Evolutionary conservation across 495 filamentous ascomycete species (phyloP), one percentile per base, ranked within the genome.

Genomic region (Podospora appendiculata): DNA sequence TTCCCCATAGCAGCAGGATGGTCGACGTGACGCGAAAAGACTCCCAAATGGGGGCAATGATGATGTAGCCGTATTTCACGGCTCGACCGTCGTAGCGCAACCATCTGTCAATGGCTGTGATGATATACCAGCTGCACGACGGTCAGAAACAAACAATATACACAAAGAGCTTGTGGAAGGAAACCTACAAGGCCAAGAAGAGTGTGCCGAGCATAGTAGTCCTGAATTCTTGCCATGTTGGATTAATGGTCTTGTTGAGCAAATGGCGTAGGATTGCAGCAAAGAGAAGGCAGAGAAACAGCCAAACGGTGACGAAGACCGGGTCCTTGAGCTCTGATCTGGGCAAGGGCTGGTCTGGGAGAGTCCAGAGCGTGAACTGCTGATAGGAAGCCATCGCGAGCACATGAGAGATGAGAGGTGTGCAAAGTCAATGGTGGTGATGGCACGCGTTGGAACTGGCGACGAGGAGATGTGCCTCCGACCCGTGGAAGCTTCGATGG

Each of bases 1-100:
- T 60, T 1, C 50, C 57, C 53, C 50, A 60, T 33, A 57, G 50
- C 12, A 47, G 17, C 8, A 36, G 33, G 19, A 60, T 48, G 10
- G 39, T 42, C 9, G 53, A 53, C 5, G 41, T 14, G 38, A 60
- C 42, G 9, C 43, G 57, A 2, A 51, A 13, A 9, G 18, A 8
- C 18, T 60, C 18, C 0, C 18, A 16, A 0, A 57, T 9, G 4
- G 57, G 42, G 1, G n/a, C 43, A 17, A 42, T 8, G 41, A 60
- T 41, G 7, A 57, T 48, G 40, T 60, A 60, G 8, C 53, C 57
- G 25, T 50, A 51, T 8, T 16, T 9, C 4, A 60, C 34, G 8
- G 25, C 25, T 5, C 38, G 45, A 1, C 41, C 45, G 11, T 50
- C 41, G 25, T 44, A 54, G 19, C 50, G 53, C 6, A 59, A 4